Evolutionary conservation across 2,329 filamentous ascomycete species (phyloP).

Genomic region (Talaromyces sp.): DNA sequence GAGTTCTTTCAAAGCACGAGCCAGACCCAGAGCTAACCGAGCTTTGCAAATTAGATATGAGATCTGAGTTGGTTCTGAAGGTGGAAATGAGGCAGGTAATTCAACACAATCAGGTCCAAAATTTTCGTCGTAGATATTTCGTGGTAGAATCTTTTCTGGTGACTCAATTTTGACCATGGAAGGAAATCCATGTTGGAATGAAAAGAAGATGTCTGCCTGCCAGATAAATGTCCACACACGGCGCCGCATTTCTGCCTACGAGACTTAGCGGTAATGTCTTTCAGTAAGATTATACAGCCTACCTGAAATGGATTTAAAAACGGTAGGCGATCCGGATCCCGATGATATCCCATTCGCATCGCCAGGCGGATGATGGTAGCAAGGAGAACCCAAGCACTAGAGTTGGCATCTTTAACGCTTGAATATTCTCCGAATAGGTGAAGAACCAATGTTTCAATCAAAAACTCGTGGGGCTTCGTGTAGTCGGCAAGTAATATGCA

Average conservation of each 20-base stretch:
- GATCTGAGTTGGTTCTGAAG: conserved; percentile 8
- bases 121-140: conserved; percentile 9
- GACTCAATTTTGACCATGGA: conserved; percentile 11
- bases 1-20: conserved; percentile 8
- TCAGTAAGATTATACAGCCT: background rate
- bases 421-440: conserved; percentile 8
- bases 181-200: conserved; percentile 7
- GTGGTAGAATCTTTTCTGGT: background rate
- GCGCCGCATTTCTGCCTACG: conserved; percentile 46
- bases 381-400: conserved; percentile 61
- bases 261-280: background rate
- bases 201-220: conserved; percentile 1
- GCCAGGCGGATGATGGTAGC: conserved; percentile 70
- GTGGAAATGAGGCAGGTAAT: background rate
- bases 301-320: conserved; percentile 29
- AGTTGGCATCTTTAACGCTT: conserved; percentile 1
- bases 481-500: conserved; percentile 13
- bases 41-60: conserved; percentile 9
- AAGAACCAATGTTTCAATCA: conserved; percentile 10
- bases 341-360: conserved; percentile 75
- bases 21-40: background rate
- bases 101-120: background rate
- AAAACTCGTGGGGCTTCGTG: background rate
- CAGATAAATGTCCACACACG: conserved; percentile 49
- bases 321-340: conserved; percentile 53